phyloP scores from a whole-genome alignment of 768 basidiomycete genomes.

The Suillus spraguei region DNA sequence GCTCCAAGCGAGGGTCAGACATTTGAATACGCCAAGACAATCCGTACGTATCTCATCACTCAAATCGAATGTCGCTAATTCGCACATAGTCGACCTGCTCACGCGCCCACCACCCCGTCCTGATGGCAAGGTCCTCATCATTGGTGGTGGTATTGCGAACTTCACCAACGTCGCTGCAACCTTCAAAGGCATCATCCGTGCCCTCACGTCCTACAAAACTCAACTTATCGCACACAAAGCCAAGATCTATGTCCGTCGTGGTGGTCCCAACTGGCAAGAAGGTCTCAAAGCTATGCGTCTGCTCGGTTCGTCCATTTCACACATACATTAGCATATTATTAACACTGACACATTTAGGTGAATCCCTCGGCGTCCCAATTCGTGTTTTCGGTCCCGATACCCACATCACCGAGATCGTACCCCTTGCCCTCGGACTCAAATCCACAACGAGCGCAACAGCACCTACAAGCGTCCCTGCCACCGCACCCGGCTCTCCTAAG shows the following conservation, averaged over 20 bases:
- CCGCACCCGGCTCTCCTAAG: conserved; percentile 49
- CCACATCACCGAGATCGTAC: conserved; percentile 98
- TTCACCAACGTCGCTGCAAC: conserved; percentile 99
- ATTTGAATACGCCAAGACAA: conserved; percentile 99
- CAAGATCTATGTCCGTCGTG: conserved; percentile 96
- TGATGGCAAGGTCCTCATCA: conserved; percentile 98
- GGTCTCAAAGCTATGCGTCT: conserved; percentile 95
- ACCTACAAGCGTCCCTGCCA: conserved; percentile 43
- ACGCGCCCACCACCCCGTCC: conserved; percentile 83
- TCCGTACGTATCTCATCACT: conserved; percentile 54
- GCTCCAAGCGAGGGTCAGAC: conserved; percentile 98
- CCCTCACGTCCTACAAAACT: conserved; percentile 90
- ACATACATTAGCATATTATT: background rate
- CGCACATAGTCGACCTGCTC: conserved; percentile 80
- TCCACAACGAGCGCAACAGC: conserved; percentile 29
- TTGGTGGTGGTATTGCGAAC: conserved; percentile 99
- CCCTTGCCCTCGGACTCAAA: conserved; percentile 88
- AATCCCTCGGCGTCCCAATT: conserved; percentile 97
- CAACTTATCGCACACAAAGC: conserved; percentile 76
- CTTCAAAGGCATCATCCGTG: conserved; percentile 99
- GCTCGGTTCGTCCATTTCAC: conserved; percentile 49
- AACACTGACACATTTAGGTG: conserved; percentile 38
- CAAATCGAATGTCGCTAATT: conserved; percentile 12
- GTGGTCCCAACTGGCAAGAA: conserved; percentile 99
- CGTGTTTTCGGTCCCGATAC: conserved; percentile 97